phyloP scores from a whole-genome alignment of 23 red algal genomes.

The Agarophyton chilense region DNA sequence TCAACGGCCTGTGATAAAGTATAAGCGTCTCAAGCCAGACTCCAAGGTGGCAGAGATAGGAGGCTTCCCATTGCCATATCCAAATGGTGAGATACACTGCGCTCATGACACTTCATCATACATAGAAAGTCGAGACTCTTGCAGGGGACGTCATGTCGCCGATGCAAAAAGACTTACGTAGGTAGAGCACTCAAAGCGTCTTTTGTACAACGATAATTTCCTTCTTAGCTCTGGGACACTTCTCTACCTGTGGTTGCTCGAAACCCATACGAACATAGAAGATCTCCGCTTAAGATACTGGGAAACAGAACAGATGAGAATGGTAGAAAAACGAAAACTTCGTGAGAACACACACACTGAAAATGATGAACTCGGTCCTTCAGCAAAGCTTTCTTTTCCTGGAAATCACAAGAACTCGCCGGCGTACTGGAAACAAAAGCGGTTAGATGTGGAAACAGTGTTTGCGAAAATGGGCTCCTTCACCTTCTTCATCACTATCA shows the following conservation, averaged over 20 bases:
- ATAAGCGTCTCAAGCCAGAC: not conserved
- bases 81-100: not conserved
- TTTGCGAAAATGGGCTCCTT: too few species aligned
- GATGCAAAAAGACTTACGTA: not conserved
- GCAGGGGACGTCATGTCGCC: not conserved
- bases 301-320: not conserved
- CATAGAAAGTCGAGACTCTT: too few species aligned
- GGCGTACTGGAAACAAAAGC: too few species aligned
- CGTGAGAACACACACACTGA: not conserved
- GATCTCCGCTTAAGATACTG: not conserved
- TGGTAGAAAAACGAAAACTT: not conserved
- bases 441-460: too few species aligned
- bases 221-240: not conserved
- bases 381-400: not conserved
- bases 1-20: not conserved
- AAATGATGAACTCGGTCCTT: not conserved
- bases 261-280: not conserved
- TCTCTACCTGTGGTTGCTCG: not conserved
- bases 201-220: not conserved
- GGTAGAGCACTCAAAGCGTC: not conserved
- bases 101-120: too few species aligned
- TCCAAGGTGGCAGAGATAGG: not conserved
- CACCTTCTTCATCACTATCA: too few species aligned
- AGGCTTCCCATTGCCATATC: not conserved
- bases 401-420: slow-evolving; percentile 4